A percentile compares a stretch with the other conserved stretches of the same genome.
These are phyloP conservation scores for Sporothrix inflata DNA, from an alignment of 2,329 filamentous ascomycete genomes.

Conservation along the genomic window DNA sequence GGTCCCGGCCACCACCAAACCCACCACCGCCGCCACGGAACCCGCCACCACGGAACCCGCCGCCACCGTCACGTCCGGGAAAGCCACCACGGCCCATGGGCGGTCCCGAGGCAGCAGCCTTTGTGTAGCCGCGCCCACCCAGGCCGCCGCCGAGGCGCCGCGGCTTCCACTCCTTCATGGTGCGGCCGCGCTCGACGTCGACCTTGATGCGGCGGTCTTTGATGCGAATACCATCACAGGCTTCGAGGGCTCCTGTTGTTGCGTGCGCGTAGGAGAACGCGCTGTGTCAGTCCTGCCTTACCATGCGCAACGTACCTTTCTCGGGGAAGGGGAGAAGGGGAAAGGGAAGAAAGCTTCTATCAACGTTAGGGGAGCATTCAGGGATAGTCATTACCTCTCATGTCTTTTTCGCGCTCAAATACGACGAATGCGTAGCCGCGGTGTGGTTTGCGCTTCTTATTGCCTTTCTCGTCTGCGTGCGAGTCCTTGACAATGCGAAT, in stretches of 20 bases:
- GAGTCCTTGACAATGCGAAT: slow-evolving; percentile 86
- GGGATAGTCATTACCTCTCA: slow-evolving; percentile 81
- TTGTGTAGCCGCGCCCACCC: slow-evolving; percentile 91
- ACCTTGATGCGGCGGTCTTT: slow-evolving; percentile 90
- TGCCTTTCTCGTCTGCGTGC: slow-evolving; percentile 67
- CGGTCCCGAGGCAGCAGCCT: slow-evolving; percentile 67
- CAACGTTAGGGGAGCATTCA: not conserved
- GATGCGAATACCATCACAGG: slow-evolving; percentile 85
- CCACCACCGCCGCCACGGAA: slow-evolving; percentile 41
- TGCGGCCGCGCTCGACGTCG: slow-evolving; percentile 94
- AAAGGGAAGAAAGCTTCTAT: slow-evolving; percentile 39
- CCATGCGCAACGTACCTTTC: slow-evolving; percentile 48
- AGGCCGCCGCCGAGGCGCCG: slow-evolving; percentile 89
- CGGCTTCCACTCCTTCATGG: slow-evolving; percentile 91
- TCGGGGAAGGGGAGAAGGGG: slow-evolving; percentile 34
- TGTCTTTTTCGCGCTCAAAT: slow-evolving; percentile 95
- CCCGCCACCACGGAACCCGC: slow-evolving; percentile 56
- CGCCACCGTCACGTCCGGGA: slow-evolving; percentile 45
- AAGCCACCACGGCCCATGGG: slow-evolving; percentile 62
- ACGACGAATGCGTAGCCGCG: slow-evolving; percentile 96
- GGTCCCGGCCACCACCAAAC: slow-evolving; percentile 50
- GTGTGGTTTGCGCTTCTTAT: slow-evolving; percentile 80
- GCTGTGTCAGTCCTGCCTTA: slow-evolving; percentile 71
- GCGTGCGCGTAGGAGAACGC: slow-evolving; percentile 56
- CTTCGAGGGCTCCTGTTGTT: slow-evolving; percentile 81